These are phyloP conservation scores for Pseudodiploospora longispora DNA, from an alignment of 2,329 filamentous ascomycete species.

Conservation along the genomic window DNA sequence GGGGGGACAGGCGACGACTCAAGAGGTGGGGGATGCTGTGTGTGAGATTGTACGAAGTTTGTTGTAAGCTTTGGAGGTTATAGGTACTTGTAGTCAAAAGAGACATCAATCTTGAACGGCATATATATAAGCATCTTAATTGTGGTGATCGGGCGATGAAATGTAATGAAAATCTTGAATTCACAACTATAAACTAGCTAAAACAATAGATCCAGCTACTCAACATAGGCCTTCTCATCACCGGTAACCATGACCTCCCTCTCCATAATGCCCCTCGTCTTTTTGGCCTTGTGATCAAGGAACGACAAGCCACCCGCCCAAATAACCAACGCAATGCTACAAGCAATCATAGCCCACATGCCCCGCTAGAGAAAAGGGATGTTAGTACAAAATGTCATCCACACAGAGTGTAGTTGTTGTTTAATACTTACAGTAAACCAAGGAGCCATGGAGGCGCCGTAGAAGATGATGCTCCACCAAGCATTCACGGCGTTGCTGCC, in stretches of 20 bases:
- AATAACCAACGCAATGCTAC: constrained; percentile 47
- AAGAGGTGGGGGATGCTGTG: constrained; percentile 58
- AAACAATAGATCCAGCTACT: too few relatives aligned
- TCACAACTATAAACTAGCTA: too few relatives aligned
- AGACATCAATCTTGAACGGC: too few relatives aligned
- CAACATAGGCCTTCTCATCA: too few relatives aligned
- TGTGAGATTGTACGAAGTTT: constrained; percentile 9
- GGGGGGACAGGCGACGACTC: constrained; percentile 54
- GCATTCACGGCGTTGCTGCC: constrained; percentile 61
- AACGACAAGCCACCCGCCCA: constrained; percentile 51
- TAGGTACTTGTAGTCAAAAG: too few relatives aligned
- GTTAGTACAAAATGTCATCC: constrained; percentile 2
- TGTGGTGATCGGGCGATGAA: too few relatives aligned
- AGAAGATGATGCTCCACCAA: constrained; percentile 68
- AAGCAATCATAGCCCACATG: constrained; percentile 68
- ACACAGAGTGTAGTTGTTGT: neutral
- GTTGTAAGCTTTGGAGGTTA: neutral
- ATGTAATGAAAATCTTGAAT: too few relatives aligned
- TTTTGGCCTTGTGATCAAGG: constrained; percentile 18
- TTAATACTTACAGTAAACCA: constrained; percentile 48
- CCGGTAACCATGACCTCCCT: too few relatives aligned
- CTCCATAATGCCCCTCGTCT: constrained; percentile 1
- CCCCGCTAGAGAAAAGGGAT: constrained; percentile 35
- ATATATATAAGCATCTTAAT: too few relatives aligned
- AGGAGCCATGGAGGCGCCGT: constrained; percentile 57